Evolutionary conservation across 768 basidiomycete genomes (phyloP).

Genomic region (Exidia glandulosa): DNA sequence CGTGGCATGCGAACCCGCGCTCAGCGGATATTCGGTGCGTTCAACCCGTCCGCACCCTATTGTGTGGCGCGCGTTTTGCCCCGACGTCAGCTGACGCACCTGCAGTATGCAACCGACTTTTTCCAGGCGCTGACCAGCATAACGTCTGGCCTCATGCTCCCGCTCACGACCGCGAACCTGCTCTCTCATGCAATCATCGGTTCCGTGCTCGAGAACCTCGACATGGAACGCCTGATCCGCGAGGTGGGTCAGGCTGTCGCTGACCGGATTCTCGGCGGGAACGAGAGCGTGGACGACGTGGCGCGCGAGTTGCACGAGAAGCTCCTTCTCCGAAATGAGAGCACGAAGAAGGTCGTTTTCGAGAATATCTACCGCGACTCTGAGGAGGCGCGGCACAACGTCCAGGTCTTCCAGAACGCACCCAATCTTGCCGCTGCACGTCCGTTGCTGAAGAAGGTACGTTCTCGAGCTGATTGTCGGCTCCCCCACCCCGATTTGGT

Average conservation of each 20-base stretch:
- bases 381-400: constrained; percentile 82
- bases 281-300: constrained; percentile 94
- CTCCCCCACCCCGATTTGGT: neutral
- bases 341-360: constrained; percentile 92
- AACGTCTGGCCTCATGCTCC: constrained; percentile 93
- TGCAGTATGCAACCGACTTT: constrained; percentile 83
- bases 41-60: neutral
- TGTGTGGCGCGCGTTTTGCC: neutral
- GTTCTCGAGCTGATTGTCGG: constrained; percentile 10
- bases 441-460: constrained; percentile 68
- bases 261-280: constrained; percentile 80
- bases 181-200: constrained; percentile 94
- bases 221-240: constrained; percentile 92
- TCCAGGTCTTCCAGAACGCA: constrained; percentile 70
- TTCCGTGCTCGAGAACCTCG: constrained; percentile 91
- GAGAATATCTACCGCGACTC: constrained; percentile 94
- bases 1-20: constrained; percentile 96
- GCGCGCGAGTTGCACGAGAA: constrained; percentile 90
- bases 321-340: constrained; percentile 83
- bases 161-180: constrained; percentile 88
- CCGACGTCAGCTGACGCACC: neutral
- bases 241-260: constrained; percentile 94
- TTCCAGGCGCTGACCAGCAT: constrained; percentile 87
- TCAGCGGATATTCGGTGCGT: constrained; percentile 82
- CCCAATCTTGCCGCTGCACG: constrained; percentile 60